A percentile compares a stretch with the other conserved stretches of the same genome.
Evolutionary conservation across 2,329 filamentous ascomycete genomes (phyloP).

Genomic region (Penicillium italicum): DNA sequence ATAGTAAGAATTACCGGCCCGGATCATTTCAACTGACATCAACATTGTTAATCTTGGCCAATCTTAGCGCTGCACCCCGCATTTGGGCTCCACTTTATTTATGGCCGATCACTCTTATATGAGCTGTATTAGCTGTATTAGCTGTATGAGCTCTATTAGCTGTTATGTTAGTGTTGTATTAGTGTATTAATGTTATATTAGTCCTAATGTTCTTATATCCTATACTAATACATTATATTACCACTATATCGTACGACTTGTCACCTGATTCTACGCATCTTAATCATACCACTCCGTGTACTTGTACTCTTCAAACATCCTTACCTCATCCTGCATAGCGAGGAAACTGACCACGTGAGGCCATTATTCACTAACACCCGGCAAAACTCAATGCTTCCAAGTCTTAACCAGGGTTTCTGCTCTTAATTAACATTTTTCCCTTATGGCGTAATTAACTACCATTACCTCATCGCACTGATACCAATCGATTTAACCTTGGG

Average conservation of each 20-base stretch:
- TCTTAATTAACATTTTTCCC: not conserved
- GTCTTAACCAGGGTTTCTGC: not conserved
- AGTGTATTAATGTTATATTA: not conserved
- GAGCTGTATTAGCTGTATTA: not conserved
- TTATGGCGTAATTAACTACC: not conserved
- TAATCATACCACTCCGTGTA: too few species aligned
- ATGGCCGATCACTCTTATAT: conserved; percentile 5
- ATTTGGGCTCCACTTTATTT: conserved; percentile 26
- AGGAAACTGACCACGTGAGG: not conserved
- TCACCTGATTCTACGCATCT: not conserved
- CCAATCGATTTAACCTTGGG: too few species aligned
- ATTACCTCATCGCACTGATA: not conserved
- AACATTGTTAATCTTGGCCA: conserved; percentile 18
- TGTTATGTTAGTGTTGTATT: too few species aligned
- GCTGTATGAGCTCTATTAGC: not conserved
- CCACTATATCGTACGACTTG: not conserved
- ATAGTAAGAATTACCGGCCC: too few species aligned
- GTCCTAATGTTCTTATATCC: too few species aligned
- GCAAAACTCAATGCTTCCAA: not conserved
- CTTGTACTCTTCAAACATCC: too few species aligned
- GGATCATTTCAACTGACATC: conserved; percentile 25
- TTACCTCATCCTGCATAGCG: too few species aligned
- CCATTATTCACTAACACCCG: not conserved
- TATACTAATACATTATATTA: too few species aligned
- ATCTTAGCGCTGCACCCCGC: conserved; percentile 37